Conservation (phyloP, 805 yeast species). For the Nakazawaea populi region DNA sequence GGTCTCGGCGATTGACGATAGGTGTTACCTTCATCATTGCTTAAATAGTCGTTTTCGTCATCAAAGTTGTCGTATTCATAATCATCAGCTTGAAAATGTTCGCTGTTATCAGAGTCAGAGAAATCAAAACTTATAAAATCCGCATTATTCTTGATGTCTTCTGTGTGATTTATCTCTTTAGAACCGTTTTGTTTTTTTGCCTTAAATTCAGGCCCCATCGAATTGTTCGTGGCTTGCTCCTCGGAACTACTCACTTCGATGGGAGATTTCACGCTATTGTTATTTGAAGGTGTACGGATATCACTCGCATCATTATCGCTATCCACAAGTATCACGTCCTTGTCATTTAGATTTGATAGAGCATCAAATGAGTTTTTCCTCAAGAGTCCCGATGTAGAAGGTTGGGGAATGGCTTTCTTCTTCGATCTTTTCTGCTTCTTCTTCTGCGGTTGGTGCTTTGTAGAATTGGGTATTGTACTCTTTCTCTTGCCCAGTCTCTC, state of each 20-base stretch:
- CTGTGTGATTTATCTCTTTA: slow-evolving; percentile 20
- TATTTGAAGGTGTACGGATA: not conserved
- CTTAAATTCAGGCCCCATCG: not conserved
- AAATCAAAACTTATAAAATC: slow-evolving; percentile 55
- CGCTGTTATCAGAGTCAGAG: slow-evolving; percentile 25
- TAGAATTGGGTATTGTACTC: not conserved
- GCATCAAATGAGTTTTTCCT: slow-evolving; percentile 13
- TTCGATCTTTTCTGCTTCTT: slow-evolving; percentile 3
- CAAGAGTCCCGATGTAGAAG: not conserved
- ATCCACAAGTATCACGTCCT: slow-evolving; percentile 11
- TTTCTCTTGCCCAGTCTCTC: not conserved
- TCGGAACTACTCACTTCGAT: slow-evolving; percentile 1
- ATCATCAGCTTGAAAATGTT: not conserved
- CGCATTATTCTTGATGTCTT: slow-evolving; percentile 37
- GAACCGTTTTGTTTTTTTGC: slow-evolving; percentile 8
- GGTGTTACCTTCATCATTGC: slow-evolving; percentile 36
- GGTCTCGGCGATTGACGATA: slow-evolving; percentile 19
- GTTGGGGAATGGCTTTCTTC: not conserved
- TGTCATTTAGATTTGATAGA: slow-evolving; percentile 1
- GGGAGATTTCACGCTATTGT: not conserved
- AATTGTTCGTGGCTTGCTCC: not conserved
- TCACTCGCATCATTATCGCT: not conserved
- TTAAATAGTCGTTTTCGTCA: slow-evolving; percentile 34
- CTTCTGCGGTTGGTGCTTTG: not conserved
- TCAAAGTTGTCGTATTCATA: slow-evolving; percentile 17